Evolutionary conservation across 768 basidiomycete species (phyloP), one percentile per base, ranked within the genome.

Genomic region (Tulasnella calospora): DNA sequence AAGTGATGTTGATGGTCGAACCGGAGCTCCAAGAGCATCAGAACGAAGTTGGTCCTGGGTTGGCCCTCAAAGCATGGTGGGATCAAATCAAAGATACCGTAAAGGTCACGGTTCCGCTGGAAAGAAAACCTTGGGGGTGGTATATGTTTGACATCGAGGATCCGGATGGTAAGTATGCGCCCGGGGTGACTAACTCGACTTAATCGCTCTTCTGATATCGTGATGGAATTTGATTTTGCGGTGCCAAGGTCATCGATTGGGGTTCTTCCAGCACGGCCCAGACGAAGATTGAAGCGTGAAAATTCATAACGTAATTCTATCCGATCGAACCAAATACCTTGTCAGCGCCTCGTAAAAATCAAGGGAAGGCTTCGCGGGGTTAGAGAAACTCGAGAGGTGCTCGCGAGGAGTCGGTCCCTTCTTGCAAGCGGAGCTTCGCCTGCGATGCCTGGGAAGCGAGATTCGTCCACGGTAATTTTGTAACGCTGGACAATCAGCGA

Each of bases 341-440:
- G 51, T 21, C 13, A 51, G 12, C 75, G 75, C 41, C 70, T 70
- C 23, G 69, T 78, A 33, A 78, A 71, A 3, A 46, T 13, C 44
- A 78, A 51, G 19, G 77, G 77, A 27, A 71, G 33, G 36, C 33
- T 71, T n/a, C n/a, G 23, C 23, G 77, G 77, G 15, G 38, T 78
- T 15, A 72, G 44, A 21, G 77, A 71, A 27, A 78, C 12, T 10
- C 17, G 15, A 6, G 21, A 27, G 19, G 3, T 15, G 21, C 40
- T 69, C 41, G 69, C 44, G 7, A 78, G 33, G 21, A 78, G 38
- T 21, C 79, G 36, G 7, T 76, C 36, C 69, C 79, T 71, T 35
- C 38, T 27, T 6, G 47, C 71, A 15, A 76, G 55, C 1, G 27
- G 33, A 4, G 8, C 23, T 57, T 78, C 79, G 13, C 61, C 69